Evolutionary conservation across 495 filamentous ascomycete species (phyloP).

Genomic region (Penicillium riverlandense): DNA sequence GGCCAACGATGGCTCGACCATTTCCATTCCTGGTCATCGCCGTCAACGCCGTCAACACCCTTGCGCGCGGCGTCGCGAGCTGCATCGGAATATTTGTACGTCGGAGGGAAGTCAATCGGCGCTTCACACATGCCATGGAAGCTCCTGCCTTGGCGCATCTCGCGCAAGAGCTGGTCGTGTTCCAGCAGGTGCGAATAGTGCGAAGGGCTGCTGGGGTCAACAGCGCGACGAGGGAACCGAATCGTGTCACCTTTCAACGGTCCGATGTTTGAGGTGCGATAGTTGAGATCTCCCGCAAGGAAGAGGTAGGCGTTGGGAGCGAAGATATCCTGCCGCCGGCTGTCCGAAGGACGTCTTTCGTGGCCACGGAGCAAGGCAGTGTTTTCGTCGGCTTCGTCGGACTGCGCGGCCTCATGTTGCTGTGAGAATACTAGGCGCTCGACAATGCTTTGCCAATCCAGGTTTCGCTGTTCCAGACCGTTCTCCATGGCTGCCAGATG

Average conservation of each 20-base stretch:
- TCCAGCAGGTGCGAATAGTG: constrained; percentile 58
- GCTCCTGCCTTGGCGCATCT: constrained; percentile 55
- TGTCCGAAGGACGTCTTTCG: constrained; percentile 10
- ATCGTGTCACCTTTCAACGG: constrained; percentile 46
- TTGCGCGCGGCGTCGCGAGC: constrained; percentile 31
- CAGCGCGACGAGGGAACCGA: constrained; percentile 54
- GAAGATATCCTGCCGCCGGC: constrained; percentile 50
- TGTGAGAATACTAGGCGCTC: constrained; percentile 64
- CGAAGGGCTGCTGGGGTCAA: constrained; percentile 33
- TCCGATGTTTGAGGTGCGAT: constrained; percentile 61
- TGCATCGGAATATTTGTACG: constrained; percentile 69
- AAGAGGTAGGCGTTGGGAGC: constrained; percentile 70
- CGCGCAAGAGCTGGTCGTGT: constrained; percentile 69
- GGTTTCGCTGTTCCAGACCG: constrained; percentile 61
- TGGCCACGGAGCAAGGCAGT: constrained; percentile 31
- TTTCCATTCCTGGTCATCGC: constrained; percentile 49
- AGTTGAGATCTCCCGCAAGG: constrained; percentile 89
- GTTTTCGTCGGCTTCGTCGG: constrained; percentile 28
- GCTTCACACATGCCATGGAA: constrained; percentile 73
- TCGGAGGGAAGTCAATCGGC: constrained; percentile 74
- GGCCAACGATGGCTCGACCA: constrained; percentile 81
- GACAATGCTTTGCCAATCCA: constrained; percentile 79
- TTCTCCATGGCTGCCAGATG: constrained; percentile 84
- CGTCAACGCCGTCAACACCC: constrained; percentile 13
- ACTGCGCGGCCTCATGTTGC: constrained; percentile 4